These are phyloP conservation scores for Euptelea pleiosperma DNA, from an alignment of 164 flowering plant genomes.

Conservation along the genomic window DNA sequence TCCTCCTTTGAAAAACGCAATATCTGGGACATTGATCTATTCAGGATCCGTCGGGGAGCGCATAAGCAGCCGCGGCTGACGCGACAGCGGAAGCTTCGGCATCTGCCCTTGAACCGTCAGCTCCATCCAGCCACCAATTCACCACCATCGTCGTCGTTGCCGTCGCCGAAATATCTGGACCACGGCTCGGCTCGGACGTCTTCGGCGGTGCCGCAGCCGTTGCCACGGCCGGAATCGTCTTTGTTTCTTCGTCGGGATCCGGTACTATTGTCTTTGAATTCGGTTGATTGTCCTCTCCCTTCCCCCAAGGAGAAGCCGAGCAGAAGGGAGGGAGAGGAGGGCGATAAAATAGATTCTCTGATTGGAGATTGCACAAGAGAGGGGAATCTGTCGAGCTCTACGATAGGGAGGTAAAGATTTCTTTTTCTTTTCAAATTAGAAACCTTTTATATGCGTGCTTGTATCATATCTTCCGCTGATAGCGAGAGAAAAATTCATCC, in stretches of 20 bases:
- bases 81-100: conserved; percentile 27
- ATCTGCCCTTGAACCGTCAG: conserved; percentile 6
- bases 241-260: no score
- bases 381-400: neutral
- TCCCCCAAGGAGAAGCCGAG: conserved; percentile 26
- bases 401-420: conserved; percentile 6
- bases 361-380: conserved; percentile 12
- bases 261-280: neutral
- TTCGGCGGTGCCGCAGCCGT: conserved; percentile 20
- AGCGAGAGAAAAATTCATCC: no score
- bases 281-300: conserved; percentile 22
- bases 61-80: conserved; percentile 21
- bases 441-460: no score
- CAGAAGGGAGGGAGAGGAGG: conserved; percentile 11
- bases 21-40: conserved; percentile 10
- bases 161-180: neutral
- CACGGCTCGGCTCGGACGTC: neutral
- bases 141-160: conserved; percentile 5
- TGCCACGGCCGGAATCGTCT: conserved; percentile 30
- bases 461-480: no score
- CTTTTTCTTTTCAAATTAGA: no score
- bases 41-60: conserved; percentile 5
- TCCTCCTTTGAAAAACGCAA: conserved; percentile 1
- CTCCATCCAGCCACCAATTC: neutral
- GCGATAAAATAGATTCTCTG: conserved; percentile 3